Evolutionary conservation across 768 basidiomycete genomes (phyloP), one percentile per base, ranked within the genome.

Genomic region (Lactarius hatsudake): DNA sequence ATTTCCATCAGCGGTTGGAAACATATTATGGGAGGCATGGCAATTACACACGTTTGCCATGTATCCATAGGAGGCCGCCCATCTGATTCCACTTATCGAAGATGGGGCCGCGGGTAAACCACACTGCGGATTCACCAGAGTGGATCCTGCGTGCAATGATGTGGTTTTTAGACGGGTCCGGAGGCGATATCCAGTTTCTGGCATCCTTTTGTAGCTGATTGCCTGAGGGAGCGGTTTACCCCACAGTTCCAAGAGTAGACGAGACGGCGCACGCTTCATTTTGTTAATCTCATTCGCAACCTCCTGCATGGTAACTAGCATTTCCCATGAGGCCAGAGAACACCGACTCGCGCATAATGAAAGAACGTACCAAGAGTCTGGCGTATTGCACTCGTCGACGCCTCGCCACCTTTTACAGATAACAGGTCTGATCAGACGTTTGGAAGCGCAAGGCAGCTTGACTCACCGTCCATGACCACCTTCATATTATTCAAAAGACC

Each of bases 401-500:
- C 23, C 23, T 51, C 48, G 23, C 58, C 48, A 13, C 40, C 64
- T 64, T 64, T 42, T 2, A 23, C 2, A 51, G 18, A 64, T 8
- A 15, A 40, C 0, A 30, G 28, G 28, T 7, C 48, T n/a, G 28
- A 36, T 64, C 36, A 17, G n/a, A 64, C 18, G 28, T 36, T n/a
- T 38, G 4, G 23, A 26, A 40, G 0, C 10, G n/a, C 6, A 20
- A n/a, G 13, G 0, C 15, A 54, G 1, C 13, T 26, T 18, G 18
- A 10, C 64, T 2, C 5, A 64, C 64, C 58, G 4, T 64, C 26
- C 64, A 64, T 64, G 64, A 64, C 64, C 36, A 42, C 26, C 38
- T 53, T 64, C 36, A 64, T 36, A 20, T 64, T 64, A 28, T 53
- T 38, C 38, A 64, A 36, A 59, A 64, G 58, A 15, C 58, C 57